Evolutionary conservation across 345 rosid species (phyloP), one percentile per base, ranked within the genome.

Genomic region (Pugionium cornutum): DNA sequence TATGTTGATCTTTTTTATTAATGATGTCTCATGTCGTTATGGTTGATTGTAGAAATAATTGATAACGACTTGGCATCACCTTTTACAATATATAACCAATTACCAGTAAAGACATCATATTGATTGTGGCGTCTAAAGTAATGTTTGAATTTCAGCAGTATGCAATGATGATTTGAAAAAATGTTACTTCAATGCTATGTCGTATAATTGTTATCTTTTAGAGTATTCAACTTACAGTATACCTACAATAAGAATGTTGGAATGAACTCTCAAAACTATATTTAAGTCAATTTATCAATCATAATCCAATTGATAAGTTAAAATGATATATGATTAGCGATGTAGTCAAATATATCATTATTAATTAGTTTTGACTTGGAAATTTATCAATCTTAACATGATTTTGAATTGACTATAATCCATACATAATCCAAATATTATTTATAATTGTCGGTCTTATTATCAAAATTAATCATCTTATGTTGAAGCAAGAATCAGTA

Each of bases 21-120:
- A 53, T n/a, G 41, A 49, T 63, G 51, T 55, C 64, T 47, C 36
- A 40, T 63, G 51, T 55, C 69, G 39, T 37, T 62, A 54, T 46
- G 57, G 68, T 63, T 54, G 58, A 45, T 70, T 28, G 37, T 56
- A 11, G 64, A 64, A 55, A 64, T 49, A 40, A 41, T 52, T 44
- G 75, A 71, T 33, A 56, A 64, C 46, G 75, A 64, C 64, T 48
- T 26, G 48, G 26, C 58, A 48, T 41, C 45, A 62, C 51, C 8
- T 71, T 49, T 63, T 3, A 6, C n/a, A 18, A 53, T 29, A 30
- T 30, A 35, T 36, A 28, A 62, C 49, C 39, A 60, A 10, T 31
- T 44, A 43, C 28, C 40, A 53, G 51, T 50, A 27, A 6, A 58
- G 9, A 59, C 51, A 59, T 35, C 39, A 42, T 41, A 43, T 4